These are phyloP conservation scores for Marsdenia floribunda DNA, from an alignment of 257 asterid genomes.

Conservation along the genomic window DNA sequence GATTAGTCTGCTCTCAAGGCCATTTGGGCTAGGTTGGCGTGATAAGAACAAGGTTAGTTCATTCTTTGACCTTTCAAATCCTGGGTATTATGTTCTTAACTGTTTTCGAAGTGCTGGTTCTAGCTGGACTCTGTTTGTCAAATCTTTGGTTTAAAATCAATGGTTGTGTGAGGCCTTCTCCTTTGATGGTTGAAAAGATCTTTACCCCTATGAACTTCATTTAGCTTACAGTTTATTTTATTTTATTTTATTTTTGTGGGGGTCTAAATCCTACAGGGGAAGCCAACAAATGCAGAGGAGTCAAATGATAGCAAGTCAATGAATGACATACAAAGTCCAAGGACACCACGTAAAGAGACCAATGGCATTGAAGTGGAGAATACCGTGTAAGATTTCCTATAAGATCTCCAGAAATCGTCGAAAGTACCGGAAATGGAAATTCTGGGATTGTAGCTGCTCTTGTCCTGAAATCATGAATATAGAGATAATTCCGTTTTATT, in stretches of 20 bases:
- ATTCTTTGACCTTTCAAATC: not conserved
- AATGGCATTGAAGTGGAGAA: constrained; percentile 45
- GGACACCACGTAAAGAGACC: constrained; percentile 25
- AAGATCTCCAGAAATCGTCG: not conserved
- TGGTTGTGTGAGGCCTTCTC: not conserved
- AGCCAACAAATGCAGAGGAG: constrained; percentile 45
- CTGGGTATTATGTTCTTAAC: not conserved
- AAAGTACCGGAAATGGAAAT: not conserved
- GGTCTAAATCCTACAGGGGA: constrained; percentile 34
- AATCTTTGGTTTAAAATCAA: not conserved
- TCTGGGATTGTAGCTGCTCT: not conserved
- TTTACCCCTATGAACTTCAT: not conserved
- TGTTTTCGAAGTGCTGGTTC: not conserved
- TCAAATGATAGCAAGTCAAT: constrained; percentile 33
- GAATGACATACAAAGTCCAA: constrained; percentile 28
- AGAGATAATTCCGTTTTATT: constrained; percentile 15
- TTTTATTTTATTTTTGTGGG: not conserved
- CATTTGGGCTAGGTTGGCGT: constrained; percentile 88
- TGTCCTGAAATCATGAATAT: not conserved
- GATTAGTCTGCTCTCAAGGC: constrained; percentile 74
- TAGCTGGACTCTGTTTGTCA: not conserved
- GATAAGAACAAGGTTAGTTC: constrained; percentile 77
- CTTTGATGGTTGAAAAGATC: not conserved
- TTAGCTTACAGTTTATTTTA: not conserved
- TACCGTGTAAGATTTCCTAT: constrained; percentile 25